These are phyloP conservation scores for Gillenia trifoliata DNA, from an alignment of 306 rosid species.

Conservation along the genomic window DNA sequence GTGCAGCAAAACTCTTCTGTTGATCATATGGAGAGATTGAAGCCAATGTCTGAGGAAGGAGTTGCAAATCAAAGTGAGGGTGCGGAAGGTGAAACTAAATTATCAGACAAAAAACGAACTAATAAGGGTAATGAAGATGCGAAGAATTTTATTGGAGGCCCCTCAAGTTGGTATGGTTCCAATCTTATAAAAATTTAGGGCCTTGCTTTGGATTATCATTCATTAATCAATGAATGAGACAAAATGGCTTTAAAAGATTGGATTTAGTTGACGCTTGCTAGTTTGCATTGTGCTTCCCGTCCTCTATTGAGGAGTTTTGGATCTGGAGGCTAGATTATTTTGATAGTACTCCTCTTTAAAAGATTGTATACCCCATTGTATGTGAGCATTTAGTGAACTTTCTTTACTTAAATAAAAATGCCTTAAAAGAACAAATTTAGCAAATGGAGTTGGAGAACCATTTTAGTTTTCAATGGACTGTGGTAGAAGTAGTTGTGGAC, in stretches of 20 bases:
- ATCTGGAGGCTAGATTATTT: too few species aligned
- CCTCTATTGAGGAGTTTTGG: too few species aligned
- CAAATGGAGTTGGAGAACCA: too few species aligned
- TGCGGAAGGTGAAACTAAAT: constrained; percentile 32
- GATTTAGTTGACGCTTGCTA: not conserved
- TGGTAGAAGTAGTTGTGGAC: not conserved
- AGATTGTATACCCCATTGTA: too few species aligned
- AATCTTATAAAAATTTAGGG: constrained; percentile 8
- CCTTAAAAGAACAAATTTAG: too few species aligned
- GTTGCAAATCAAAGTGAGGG: constrained; percentile 15
- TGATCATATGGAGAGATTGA: constrained; percentile 30
- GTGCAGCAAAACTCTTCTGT: constrained; percentile 27
- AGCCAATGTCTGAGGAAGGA: constrained; percentile 29
- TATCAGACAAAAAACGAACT: constrained; percentile 35
- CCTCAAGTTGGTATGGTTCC: constrained; percentile 75
- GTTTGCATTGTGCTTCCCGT: not conserved
- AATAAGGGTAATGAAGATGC: constrained; percentile 35
- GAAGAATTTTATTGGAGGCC: constrained; percentile 60
- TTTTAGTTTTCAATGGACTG: too few species aligned
- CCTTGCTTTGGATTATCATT: constrained; percentile 16
- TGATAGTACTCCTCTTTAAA: too few species aligned
- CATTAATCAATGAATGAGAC: not conserved
- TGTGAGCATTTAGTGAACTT: too few species aligned
- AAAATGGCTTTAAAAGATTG: not conserved
- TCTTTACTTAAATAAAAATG: too few species aligned